These are phyloP conservation scores for Fomitopsis pulvina DNA, from an alignment of 768 basidiomycete genomes.

Conservation along the genomic window DNA sequence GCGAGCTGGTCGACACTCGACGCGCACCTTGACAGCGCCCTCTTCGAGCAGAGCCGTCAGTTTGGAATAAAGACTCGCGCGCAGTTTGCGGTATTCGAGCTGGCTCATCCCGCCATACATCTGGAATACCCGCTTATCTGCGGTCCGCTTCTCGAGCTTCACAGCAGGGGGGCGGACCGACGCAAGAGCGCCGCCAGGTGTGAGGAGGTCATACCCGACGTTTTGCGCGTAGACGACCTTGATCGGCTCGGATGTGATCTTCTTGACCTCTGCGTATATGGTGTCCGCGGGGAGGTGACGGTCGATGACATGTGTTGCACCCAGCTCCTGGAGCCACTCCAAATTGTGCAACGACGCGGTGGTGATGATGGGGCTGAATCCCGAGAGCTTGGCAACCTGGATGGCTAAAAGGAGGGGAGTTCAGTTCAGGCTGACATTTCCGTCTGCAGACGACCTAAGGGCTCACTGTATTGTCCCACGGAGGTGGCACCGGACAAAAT, in stretches of 20 bases:
- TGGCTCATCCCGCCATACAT: constrained; percentile 10
- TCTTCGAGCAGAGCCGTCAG: constrained; percentile 11
- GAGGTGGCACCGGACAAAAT: constrained; percentile 21
- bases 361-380: constrained; percentile 22
- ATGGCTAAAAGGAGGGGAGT: constrained; percentile 11
- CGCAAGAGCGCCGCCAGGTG: constrained; percentile 10
- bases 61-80: constrained; percentile 9
- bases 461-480: constrained; percentile 16
- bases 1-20: not conserved
- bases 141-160: not conserved
- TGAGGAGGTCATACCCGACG: constrained; percentile 10
- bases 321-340: constrained; percentile 16
- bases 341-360: constrained; percentile 8
- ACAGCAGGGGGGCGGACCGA: not conserved
- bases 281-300: constrained; percentile 6
- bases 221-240: constrained; percentile 14
- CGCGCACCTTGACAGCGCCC: constrained; percentile 13
- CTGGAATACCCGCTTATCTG: constrained; percentile 8
- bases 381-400: constrained; percentile 18
- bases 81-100: constrained; percentile 5
- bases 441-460: not conserved
- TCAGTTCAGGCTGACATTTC: not conserved
- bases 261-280: not conserved
- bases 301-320: constrained; percentile 22
- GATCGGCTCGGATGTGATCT: constrained; percentile 8